phyloP scores from a whole-genome alignment of 768 basidiomycete genomes.

The Cystobasidium tubakii region DNA sequence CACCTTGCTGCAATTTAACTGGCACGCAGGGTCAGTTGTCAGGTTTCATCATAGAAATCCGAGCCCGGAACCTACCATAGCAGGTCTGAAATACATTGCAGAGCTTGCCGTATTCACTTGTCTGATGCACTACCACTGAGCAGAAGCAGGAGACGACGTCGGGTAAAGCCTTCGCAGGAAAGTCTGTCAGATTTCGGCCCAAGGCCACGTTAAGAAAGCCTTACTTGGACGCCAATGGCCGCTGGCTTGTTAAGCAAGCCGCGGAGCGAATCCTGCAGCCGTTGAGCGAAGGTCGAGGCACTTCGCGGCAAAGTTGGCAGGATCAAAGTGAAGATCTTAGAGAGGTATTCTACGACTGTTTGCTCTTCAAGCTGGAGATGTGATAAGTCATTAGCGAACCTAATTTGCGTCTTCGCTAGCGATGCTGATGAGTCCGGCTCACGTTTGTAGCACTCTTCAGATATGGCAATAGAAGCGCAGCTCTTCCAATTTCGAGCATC shows the following conservation, averaged over 20 bases:
- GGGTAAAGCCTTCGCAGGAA: constrained; percentile 62
- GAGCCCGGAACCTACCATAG: constrained; percentile 30
- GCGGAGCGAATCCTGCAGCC: constrained; percentile 71
- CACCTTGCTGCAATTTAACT: constrained; percentile 52
- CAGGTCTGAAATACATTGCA: constrained; percentile 77
- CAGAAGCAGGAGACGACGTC: constrained; percentile 91
- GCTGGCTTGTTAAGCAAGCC: constrained; percentile 79
- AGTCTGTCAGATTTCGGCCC: not conserved
- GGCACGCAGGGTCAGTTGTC: constrained; percentile 50
- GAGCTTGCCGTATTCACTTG: constrained; percentile 73
- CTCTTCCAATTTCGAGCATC: constrained; percentile 74
- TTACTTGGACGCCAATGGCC: constrained; percentile 8
- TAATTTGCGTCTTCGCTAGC: no score
- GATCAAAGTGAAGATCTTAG: constrained; percentile 77
- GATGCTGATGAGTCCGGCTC: no score
- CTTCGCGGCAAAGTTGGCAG: constrained; percentile 87
- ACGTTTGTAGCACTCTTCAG: constrained; percentile 76
- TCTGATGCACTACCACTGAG: constrained; percentile 71
- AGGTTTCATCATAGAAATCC: not conserved
- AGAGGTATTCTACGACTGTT: constrained; percentile 71
- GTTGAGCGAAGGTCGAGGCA: constrained; percentile 65
- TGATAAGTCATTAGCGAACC: no score
- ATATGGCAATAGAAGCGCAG: constrained; percentile 80
- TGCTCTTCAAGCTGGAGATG: constrained; percentile 76
- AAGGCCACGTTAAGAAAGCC: not conserved